Conservation (phyloP, 2,329 filamentous ascomycete genomes). For the Fusarium sp. region DNA sequence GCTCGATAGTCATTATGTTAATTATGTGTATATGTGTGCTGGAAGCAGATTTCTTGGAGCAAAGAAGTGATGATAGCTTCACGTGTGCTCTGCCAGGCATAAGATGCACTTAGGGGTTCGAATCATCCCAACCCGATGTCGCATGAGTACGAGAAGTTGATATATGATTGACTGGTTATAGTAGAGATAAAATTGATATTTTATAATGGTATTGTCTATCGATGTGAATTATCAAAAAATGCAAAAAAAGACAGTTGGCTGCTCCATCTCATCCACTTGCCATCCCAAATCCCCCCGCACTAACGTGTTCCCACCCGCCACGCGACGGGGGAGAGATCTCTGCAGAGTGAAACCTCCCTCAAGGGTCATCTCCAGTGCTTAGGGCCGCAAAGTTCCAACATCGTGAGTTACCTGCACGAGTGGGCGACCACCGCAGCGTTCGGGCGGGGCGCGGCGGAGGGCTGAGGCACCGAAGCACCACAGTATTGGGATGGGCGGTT, state of each 20-base stretch:
- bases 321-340: constrained; percentile 75
- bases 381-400: constrained; percentile 64
- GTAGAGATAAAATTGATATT: neutral
- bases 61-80: constrained; percentile 20
- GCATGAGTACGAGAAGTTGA: neutral
- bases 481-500: constrained; percentile 61
- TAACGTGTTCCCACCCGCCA: constrained; percentile 76
- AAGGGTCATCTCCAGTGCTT: constrained; percentile 76
- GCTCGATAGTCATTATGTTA: neutral
- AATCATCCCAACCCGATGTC: neutral
- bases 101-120: neutral
- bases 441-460: constrained; percentile 71
- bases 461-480: constrained; percentile 52
- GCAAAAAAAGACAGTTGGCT: constrained; percentile 57
- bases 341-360: constrained; percentile 80
- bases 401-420: constrained; percentile 76
- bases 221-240: constrained; percentile 19
- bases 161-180: neutral
- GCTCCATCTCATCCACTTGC: constrained; percentile 63
- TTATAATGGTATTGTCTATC: fast-evolving
- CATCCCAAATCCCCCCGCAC: constrained; percentile 67
- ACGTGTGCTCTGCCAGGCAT: neutral
- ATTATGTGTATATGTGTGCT: neutral
- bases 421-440: constrained; percentile 73
- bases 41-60: too few species aligned